Evolutionary conservation across 345 rosid genomes (phyloP), one percentile per base, ranked within the genome.

Genomic region (Brassica carinata): DNA sequence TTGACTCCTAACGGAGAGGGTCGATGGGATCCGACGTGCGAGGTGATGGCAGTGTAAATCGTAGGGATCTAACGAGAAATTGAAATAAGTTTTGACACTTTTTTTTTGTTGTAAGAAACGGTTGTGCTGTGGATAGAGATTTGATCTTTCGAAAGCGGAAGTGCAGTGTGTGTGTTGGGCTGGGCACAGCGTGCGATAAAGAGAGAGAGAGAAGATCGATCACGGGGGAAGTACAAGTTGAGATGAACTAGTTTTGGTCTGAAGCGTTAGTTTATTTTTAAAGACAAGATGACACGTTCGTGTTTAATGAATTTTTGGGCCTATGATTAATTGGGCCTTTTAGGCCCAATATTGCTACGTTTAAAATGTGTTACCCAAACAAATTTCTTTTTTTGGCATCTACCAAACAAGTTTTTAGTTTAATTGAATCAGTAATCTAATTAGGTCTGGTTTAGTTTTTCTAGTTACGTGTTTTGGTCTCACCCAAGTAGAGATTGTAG

Each of bases 191-290:
- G 34, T 29, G 36, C 80, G 75, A 69, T 45, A 30, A 10, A 77
- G 74, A 40, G 48, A 67, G 75, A 43, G 53, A 59, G 53, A 75
- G 30, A 43, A 31, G 61, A 71, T 53, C 66, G 71, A 72, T n/a
- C 31, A 64, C 67, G 43, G 38, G 38, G 31, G 26, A 48, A n/a
- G 71, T 70, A 18, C 51, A 8, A 70, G 71, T 61, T 61, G 72
- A 15, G 81, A 71, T 55, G 71, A 53, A 70, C 17, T 26, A 65
- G 62, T 72, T 78, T 36, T 65, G 48, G 82, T 78, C 77, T 72
- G 72, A 48, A 77, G 19, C 19, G 29, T 14, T 57, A 23, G 11
- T 67, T 57, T 48, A 38, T 2, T 34, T 55, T 67, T 62, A 9
- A 19, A 23, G 76, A 65, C 61, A 5, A 45, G 62, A 63, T 51